Evolutionary conservation across 768 basidiomycete species (phyloP).

Genomic region (Cystobasidium tubakii): DNA sequence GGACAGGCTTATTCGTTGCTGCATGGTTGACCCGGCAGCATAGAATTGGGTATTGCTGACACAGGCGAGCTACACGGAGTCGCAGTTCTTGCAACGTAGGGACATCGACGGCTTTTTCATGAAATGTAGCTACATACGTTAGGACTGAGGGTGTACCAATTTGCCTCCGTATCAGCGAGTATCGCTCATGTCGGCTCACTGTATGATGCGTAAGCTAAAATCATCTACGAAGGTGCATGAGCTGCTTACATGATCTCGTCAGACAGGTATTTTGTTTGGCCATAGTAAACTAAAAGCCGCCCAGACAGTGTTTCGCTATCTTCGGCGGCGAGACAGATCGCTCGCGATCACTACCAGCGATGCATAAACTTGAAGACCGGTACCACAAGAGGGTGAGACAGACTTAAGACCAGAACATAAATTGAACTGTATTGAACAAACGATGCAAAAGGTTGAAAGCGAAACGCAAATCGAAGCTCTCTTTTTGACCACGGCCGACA

Average conservation of each 20-base stretch:
- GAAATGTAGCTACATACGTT: background rate
- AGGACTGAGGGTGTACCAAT: background rate
- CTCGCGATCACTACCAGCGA: no score
- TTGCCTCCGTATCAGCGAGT: background rate
- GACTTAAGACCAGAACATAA: background rate
- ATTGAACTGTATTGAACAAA: no score
- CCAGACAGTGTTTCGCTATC: no score
- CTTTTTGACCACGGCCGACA: background rate
- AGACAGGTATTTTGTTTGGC: background rate
- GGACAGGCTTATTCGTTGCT: background rate
- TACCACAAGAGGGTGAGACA: no score
- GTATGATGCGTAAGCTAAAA: background rate
- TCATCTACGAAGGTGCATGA: background rate
- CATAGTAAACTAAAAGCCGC: background rate
- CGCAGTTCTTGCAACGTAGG: background rate
- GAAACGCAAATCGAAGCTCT: background rate
- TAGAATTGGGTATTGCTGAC: background rate
- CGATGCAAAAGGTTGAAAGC: no score
- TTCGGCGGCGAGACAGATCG: no score
- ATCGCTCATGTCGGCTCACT: slow-evolving; percentile 5
- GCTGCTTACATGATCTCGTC: background rate
- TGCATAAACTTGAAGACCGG: no score
- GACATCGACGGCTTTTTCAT: background rate
- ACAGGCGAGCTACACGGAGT: background rate
- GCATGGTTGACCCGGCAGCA: background rate